phyloP scores from a whole-genome alignment of 495 filamentous ascomycete species.

The Aspergillus ellipticus region DNA sequence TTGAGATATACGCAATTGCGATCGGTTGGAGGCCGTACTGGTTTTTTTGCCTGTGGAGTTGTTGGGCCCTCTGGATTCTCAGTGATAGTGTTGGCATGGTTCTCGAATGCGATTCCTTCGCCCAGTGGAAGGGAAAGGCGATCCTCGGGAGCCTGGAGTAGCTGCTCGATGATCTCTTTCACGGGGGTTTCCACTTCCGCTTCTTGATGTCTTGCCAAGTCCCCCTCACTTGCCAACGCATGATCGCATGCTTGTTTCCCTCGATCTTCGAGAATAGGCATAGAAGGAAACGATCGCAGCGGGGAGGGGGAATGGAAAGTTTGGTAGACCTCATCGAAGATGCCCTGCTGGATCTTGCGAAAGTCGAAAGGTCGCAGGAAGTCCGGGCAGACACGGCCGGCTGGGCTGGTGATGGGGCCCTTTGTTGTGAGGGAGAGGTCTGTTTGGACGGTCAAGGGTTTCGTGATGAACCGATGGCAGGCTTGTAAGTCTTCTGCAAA shows the following conservation, averaged over 20 bases:
- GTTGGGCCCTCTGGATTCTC: not conserved
- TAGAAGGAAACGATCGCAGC: not conserved
- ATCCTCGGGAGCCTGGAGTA: not conserved
- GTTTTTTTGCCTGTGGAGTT: too few species aligned
- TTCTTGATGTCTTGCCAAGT: not conserved
- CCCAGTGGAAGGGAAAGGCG: not conserved
- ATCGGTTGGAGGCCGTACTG: not conserved
- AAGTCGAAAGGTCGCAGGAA: constrained; percentile 1
- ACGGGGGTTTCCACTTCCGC: constrained; percentile 6
- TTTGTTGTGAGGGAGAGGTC: constrained; percentile 4
- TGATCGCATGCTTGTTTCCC: not conserved
- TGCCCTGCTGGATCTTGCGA: not conserved
- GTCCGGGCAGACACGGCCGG: constrained; percentile 4
- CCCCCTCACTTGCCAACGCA: not conserved
- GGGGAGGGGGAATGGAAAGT: constrained; percentile 1
- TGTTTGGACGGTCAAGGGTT: constrained; percentile 2
- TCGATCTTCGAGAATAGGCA: constrained; percentile 1
- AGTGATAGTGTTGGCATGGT: not conserved
- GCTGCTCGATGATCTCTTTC: constrained; percentile 1
- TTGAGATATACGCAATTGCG: not conserved
- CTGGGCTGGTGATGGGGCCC: constrained; percentile 6
- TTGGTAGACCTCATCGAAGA: constrained; percentile 3
- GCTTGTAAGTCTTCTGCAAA: constrained; percentile 4
- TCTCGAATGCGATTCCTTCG: not conserved
- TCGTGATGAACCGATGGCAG: constrained; percentile 3